Conservation (phyloP, 1,139 yeast species). For the Geotrichum australiense region DNA sequence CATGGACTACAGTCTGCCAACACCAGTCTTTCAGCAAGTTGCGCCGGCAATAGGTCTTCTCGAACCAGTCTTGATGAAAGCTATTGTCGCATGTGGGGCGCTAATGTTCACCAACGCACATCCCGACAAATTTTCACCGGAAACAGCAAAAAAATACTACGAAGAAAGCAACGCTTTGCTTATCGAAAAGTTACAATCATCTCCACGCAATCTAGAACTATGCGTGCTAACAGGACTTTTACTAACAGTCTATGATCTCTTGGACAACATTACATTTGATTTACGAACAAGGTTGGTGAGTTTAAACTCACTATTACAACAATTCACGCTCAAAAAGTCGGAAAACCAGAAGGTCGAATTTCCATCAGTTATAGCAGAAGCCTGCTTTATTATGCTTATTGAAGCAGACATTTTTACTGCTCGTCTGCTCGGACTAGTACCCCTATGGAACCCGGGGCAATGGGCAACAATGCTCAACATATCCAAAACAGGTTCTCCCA, state of each 20-base stretch:
- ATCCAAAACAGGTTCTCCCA: background rate
- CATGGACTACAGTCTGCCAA: slow-evolving; percentile 16
- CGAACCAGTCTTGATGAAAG: slow-evolving; percentile 15
- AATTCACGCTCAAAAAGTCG: slow-evolving; percentile 8
- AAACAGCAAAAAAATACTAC: slow-evolving; percentile 10
- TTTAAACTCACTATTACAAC: slow-evolving; percentile 10
- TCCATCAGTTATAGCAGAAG: slow-evolving; percentile 13
- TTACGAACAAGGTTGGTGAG: slow-evolving; percentile 11
- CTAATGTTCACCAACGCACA: slow-evolving; percentile 8
- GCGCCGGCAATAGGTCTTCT: slow-evolving; percentile 17
- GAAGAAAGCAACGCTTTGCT: slow-evolving; percentile 12
- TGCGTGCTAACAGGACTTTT: slow-evolving; percentile 12
- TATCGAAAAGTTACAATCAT: slow-evolving; percentile 1
- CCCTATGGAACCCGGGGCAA: slow-evolving; percentile 13
- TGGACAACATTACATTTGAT: slow-evolving; percentile 9
- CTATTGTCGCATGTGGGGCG: slow-evolving; percentile 17
- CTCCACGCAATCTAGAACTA: slow-evolving; percentile 15
- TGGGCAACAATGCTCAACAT: slow-evolving; percentile 13
- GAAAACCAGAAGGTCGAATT: slow-evolving; percentile 8
- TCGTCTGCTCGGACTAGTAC: slow-evolving; percentile 8
- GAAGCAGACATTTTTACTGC: slow-evolving; percentile 12
- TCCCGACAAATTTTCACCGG: slow-evolving; percentile 8
- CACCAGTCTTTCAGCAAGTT: slow-evolving; percentile 14
- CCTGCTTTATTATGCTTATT: slow-evolving; percentile 12
- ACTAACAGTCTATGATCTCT: slow-evolving; percentile 12